phyloP scores from a whole-genome alignment of 768 basidiomycete genomes.

The Pleurotus tuber-regium region DNA sequence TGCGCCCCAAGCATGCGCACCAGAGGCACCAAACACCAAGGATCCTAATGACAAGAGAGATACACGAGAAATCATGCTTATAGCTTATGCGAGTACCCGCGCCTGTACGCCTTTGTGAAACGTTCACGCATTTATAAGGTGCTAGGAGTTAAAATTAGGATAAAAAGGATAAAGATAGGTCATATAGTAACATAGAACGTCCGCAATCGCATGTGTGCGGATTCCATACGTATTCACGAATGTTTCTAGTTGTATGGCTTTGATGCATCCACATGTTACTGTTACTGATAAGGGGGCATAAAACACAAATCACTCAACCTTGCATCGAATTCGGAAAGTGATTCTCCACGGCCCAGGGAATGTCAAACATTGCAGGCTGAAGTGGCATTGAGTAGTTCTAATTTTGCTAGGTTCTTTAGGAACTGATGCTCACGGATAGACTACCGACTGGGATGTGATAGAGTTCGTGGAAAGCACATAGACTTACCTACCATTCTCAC shows the following conservation, averaged over 20 bases:
- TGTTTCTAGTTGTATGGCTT: too few relatives aligned
- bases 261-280: neutral
- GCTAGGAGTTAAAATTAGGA: too few relatives aligned
- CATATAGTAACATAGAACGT: neutral
- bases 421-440: too few relatives aligned
- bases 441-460: too few relatives aligned
- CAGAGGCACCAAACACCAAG: neutral
- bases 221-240: too few relatives aligned
- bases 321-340: neutral
- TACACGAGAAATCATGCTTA: neutral
- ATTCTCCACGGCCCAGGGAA: neutral
- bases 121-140: too few relatives aligned
- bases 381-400: neutral
- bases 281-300: neutral
- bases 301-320: neutral
- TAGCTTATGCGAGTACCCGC: neutral
- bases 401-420: too few relatives aligned
- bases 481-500: too few relatives aligned
- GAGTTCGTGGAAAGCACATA: too few relatives aligned
- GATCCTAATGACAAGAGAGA: neutral
- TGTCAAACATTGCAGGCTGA: neutral
- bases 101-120: too few relatives aligned
- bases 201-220: neutral
- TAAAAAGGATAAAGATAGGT: too few relatives aligned
- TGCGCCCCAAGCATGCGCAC: conserved; percentile 35